phyloP scores from a whole-genome alignment of 352 stramenopile species.

The Albugo candida region DNA sequence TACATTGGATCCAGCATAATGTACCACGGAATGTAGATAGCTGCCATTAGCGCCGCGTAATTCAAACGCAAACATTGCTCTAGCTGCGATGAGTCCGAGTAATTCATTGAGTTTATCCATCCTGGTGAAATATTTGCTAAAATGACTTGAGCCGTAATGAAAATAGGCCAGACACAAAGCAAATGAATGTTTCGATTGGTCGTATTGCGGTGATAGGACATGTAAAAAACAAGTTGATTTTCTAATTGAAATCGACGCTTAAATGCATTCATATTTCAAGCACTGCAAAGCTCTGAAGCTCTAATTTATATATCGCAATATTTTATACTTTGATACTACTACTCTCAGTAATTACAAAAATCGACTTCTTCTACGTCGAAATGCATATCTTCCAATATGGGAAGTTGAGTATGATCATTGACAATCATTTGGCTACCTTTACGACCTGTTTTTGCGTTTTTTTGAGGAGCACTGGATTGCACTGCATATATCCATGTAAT shows the following conservation, averaged over 20 bases:
- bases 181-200: constrained; percentile 72
- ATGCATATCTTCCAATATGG: too few species aligned
- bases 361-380: too few species aligned
- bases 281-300: neutral
- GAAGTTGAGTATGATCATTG: too few species aligned
- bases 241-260: constrained; percentile 55
- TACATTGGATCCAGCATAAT: constrained; percentile 33
- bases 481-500: too few species aligned
- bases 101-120: neutral
- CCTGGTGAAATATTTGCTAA: constrained; percentile 13
- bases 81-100: neutral
- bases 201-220: constrained; percentile 68
- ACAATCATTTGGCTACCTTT: too few species aligned
- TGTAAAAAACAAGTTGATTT: constrained; percentile 70
- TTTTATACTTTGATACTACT: too few species aligned
- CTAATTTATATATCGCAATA: too few species aligned
- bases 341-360: too few species aligned
- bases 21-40: constrained; percentile 68
- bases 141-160: constrained; percentile 52
- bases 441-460: too few species aligned
- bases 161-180: constrained; percentile 69
- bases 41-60: constrained; percentile 22
- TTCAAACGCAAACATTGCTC: constrained; percentile 42
- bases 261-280: constrained; percentile 3
- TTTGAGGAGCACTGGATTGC: too few species aligned